phyloP scores from a whole-genome alignment of 805 yeast genomes.

The Starmerella floricola region DNA sequence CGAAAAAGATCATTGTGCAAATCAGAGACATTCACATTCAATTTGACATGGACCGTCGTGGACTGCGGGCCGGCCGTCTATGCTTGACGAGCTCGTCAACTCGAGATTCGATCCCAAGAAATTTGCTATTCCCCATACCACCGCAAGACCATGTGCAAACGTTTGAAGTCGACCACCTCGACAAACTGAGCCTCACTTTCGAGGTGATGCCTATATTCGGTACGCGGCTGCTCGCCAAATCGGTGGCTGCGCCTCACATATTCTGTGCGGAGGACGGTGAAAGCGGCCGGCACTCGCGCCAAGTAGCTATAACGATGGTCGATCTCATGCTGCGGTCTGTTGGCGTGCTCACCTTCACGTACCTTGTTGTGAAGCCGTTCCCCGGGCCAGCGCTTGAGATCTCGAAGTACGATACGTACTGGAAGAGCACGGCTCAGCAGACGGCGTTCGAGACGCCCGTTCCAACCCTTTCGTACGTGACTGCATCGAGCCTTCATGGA shows the following conservation, averaged over 20 bases:
- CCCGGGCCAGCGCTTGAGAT: conserved; percentile 73
- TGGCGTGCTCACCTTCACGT: conserved; percentile 67
- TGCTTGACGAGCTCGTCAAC: conserved; percentile 60
- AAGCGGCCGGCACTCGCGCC: conserved; percentile 24
- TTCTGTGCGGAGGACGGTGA: conserved; percentile 28
- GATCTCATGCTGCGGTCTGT: conserved; percentile 70
- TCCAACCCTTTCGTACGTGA: conserved; percentile 52
- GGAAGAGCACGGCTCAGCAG: conserved; percentile 68
- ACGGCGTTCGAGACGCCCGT: conserved; percentile 12
- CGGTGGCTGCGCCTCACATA: conserved; percentile 58
- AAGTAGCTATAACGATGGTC: conserved; percentile 52
- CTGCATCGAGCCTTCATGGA: conserved; percentile 83
- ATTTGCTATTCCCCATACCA: conserved; percentile 63
- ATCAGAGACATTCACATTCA: conserved; percentile 38
- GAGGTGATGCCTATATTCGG: conserved; percentile 94
- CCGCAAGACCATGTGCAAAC: conserved; percentile 58
- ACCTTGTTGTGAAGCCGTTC: conserved; percentile 81
- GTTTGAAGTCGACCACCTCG: conserved; percentile 71
- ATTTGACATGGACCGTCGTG: conserved; percentile 33
- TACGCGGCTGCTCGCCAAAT: conserved; percentile 77
- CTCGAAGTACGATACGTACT: conserved; percentile 86
- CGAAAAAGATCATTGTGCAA: conserved; percentile 70
- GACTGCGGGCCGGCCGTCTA: conserved; percentile 42
- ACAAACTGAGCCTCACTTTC: conserved; percentile 64
- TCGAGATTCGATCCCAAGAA: conserved; percentile 78